Percentiles rank a stretch among this genome's conserved stretches.
Evolutionary conservation across 2,329 filamentous ascomycete genomes (phyloP).

Genomic region (Pleurostoma richardsiae): DNA sequence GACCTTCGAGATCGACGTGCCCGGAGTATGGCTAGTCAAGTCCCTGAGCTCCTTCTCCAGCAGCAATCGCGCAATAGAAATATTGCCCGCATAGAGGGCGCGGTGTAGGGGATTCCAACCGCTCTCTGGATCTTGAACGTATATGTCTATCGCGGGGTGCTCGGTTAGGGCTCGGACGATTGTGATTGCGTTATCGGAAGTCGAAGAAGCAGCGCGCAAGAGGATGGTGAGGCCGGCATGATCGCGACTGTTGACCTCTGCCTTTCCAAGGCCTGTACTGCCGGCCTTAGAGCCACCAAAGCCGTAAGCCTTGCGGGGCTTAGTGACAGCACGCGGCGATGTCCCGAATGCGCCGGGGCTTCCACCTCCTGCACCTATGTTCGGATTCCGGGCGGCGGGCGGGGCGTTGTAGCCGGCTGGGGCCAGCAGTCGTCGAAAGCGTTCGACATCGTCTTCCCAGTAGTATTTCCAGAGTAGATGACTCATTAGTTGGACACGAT

Average conservation of each 20-base stretch:
- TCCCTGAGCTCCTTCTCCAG: constrained; percentile 72
- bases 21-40: constrained; percentile 52
- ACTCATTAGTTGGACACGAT: constrained; percentile 62
- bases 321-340: constrained; percentile 43
- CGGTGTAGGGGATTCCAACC: constrained; percentile 95
- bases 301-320: constrained; percentile 44
- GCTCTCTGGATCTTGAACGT: constrained; percentile 82
- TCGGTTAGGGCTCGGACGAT: constrained; percentile 79
- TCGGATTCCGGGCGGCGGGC: constrained; percentile 47
- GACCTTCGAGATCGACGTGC: constrained; percentile 54
- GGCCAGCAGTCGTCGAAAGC: constrained; percentile 83
- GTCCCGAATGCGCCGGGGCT: constrained; percentile 33
- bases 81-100: constrained; percentile 84
- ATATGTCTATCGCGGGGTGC: constrained; percentile 78
- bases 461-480: constrained; percentile 95
- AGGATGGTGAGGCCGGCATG: constrained; percentile 76
- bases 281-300: constrained; percentile 38
- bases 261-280: constrained; percentile 37
- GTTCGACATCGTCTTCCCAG: constrained; percentile 95
- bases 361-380: constrained; percentile 28
- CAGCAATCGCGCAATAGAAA: constrained; percentile 77
- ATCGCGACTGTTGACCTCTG: constrained; percentile 83
- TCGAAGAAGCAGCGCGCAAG: constrained; percentile 77
- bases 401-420: constrained; percentile 58
- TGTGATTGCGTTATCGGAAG: constrained; percentile 58